Base-by-base conservation (phyloP, 139 green algal genomes). In the Ettlia oleoabundans region DNA sequence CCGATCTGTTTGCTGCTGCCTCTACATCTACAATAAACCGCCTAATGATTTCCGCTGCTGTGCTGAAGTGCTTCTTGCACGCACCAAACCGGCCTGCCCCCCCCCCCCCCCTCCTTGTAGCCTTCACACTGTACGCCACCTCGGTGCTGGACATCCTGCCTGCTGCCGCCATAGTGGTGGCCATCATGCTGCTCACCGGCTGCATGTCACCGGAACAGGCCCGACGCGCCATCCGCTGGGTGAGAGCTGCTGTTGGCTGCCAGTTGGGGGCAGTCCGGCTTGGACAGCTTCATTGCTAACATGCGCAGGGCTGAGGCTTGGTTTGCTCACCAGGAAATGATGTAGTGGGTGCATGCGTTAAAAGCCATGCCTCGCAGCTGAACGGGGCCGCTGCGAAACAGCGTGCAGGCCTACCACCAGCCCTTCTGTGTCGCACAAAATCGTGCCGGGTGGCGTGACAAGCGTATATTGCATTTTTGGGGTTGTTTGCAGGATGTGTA, bases 161-260 rank as follows among this genome's bases (percentile, higher is more conserved):
- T 0, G 76, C 68, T 3, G 86, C 90, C 13, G 82, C 90, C 18
- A 74, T 95, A 7, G 88, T 85, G 2, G 89, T 87, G 1, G 88
- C 64, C 9, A 61, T 89, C 52, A 93, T 96, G 92, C 80, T 96
- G 26, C 32, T 91, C 30, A 91, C 87, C 6, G 89, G 92, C 30
- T 95, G 90, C 84, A 81, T 92, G 81, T 88, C 64, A 69, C 84
- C 71, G 2, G 77, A 90, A 43, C 90, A 94, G 82, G 90, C 88
- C 4, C 77, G 85, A 40, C 40, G 70, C 7, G 51, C 84, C 35
- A 89, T 92, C 22, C 70, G 78, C 3, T 93, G 89, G 90, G 85
- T 80, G 73, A 68, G 73, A n/a, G n/a, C n/a, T n/a, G n/a, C n/a
- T n/a, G n/a, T n/a, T n/a, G n/a, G n/a, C n/a, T n/a, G 8, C 26